Percentiles rank a stretch among this genome's conserved stretches.
phyloP scores from a whole-genome alignment of 768 basidiomycete genomes.

The Psilocybe sp. region DNA sequence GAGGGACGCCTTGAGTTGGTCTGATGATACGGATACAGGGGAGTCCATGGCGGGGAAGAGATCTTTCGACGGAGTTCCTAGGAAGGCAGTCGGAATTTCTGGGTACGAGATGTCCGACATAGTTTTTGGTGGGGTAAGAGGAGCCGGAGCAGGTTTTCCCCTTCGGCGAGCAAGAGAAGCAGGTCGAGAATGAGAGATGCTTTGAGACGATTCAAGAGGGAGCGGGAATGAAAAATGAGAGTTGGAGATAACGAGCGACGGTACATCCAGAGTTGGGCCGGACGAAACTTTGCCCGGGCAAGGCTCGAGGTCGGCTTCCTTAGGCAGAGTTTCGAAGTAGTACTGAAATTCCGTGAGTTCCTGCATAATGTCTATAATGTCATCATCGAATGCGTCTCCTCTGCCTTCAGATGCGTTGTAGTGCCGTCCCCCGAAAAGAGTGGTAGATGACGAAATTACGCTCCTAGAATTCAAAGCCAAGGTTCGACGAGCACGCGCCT shows the following conservation, averaged over 20 bases:
- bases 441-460: neutral
- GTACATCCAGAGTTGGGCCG: constrained; percentile 16
- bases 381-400: constrained; percentile 28
- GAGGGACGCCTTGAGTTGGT: neutral
- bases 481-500: constrained; percentile 5
- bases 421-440: neutral
- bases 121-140: constrained; percentile 19
- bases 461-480: neutral
- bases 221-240: constrained; percentile 37
- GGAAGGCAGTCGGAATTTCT: constrained; percentile 40
- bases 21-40: neutral
- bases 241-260: constrained; percentile 41
- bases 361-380: constrained; percentile 37
- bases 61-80: constrained; percentile 38
- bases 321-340: constrained; percentile 27
- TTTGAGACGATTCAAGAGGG: constrained; percentile 30
- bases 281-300: constrained; percentile 12
- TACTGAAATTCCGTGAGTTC: constrained; percentile 23
- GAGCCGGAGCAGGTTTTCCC: constrained; percentile 32
- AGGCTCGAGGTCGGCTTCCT: constrained; percentile 14
- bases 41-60: constrained; percentile 22
- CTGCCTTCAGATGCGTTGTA: too few species aligned
- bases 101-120: constrained; percentile 30
- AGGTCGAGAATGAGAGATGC: constrained; percentile 11
- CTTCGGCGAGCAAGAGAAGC: constrained; percentile 33